These are phyloP conservation scores for Penicillium ucsense DNA, from an alignment of 495 filamentous ascomycete species.

Conservation along the genomic window DNA sequence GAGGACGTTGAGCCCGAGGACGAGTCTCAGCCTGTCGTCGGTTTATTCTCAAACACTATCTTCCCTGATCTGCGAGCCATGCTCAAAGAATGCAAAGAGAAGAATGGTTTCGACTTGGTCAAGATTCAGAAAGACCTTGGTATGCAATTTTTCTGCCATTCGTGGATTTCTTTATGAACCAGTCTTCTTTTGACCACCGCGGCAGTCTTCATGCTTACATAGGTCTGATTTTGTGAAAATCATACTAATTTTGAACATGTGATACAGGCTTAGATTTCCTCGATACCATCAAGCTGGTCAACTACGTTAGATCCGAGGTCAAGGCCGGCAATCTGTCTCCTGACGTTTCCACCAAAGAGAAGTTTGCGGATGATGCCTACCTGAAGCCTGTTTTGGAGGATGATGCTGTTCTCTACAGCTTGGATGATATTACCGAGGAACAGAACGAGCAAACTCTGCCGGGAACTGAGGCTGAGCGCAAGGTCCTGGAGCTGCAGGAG, in stretches of 20 bases:
- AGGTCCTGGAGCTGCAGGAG: constrained; percentile 59
- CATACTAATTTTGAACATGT: constrained; percentile 8
- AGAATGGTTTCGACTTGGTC: constrained; percentile 66
- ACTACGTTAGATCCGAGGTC: constrained; percentile 58
- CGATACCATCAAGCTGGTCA: constrained; percentile 73
- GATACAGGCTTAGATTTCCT: constrained; percentile 66
- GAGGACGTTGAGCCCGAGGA: constrained; percentile 66
- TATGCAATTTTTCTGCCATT: constrained; percentile 23
- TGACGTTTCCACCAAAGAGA: constrained; percentile 43
- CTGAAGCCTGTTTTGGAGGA: constrained; percentile 82
- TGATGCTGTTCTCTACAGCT: constrained; percentile 71
- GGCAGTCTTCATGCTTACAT: too few species aligned
- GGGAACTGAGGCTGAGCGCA: constrained; percentile 36
- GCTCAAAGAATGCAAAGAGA: constrained; percentile 62
- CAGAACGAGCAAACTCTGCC: constrained; percentile 14
- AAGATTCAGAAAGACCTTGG: constrained; percentile 52
- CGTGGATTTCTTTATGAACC: not conserved
- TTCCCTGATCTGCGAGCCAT: constrained; percentile 57
- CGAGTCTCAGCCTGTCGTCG: constrained; percentile 54
- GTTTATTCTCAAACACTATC: constrained; percentile 59
- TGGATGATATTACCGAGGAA: constrained; percentile 61
- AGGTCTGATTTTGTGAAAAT: too few species aligned
- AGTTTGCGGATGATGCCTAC: constrained; percentile 65
- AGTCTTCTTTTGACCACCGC: too few species aligned
- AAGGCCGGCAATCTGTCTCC: constrained; percentile 42